A percentile compares a stretch with the other conserved stretches of the same genome.
These are phyloP conservation scores for Glarea lozoyensis DNA, from an alignment of 495 filamentous ascomycete genomes.

Conservation along the genomic window DNA sequence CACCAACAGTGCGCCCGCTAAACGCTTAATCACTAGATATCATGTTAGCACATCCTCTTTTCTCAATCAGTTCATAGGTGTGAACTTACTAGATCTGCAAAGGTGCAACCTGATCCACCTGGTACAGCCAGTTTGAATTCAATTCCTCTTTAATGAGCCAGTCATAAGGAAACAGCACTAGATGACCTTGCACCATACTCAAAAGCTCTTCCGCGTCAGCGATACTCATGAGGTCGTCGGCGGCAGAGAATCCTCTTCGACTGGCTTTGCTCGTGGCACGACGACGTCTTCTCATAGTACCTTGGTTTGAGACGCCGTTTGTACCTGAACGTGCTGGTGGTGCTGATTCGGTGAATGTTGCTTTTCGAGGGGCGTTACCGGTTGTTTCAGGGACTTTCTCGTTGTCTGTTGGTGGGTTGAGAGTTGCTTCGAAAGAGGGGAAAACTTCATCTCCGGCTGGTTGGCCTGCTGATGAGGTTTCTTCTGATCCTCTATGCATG, in stretches of 20 bases:
- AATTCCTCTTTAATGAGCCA: slow-evolving; percentile 88
- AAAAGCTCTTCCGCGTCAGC: slow-evolving; percentile 74
- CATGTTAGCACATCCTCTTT: slow-evolving; percentile 9
- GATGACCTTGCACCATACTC: slow-evolving; percentile 73
- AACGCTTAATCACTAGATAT: slow-evolving; percentile 14
- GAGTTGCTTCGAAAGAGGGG: slow-evolving; percentile 13
- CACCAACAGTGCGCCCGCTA: neutral
- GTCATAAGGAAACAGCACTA: slow-evolving; percentile 90
- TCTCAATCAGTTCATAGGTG: neutral
- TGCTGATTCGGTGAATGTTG: slow-evolving; percentile 17
- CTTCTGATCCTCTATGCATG: slow-evolving; percentile 8
- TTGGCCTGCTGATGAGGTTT: slow-evolving; percentile 13
- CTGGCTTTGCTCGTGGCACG: slow-evolving; percentile 70
- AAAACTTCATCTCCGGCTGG: slow-evolving; percentile 18
- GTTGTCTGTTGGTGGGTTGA: slow-evolving; percentile 4
- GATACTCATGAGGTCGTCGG: slow-evolving; percentile 63
- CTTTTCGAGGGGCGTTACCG: slow-evolving; percentile 7
- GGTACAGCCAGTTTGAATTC: slow-evolving; percentile 93
- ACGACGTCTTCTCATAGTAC: slow-evolving; percentile 35
- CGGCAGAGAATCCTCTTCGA: slow-evolving; percentile 57
- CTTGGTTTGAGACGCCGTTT: slow-evolving; percentile 13
- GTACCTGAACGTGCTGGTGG: too few species aligned
- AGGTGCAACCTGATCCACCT: slow-evolving; percentile 89
- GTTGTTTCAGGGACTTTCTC: slow-evolving; percentile 12
- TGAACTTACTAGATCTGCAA: slow-evolving; percentile 90